Percentiles rank a stretch among this genome's conserved stretches.
phyloP scores from a whole-genome alignment of 2,329 filamentous ascomycete species.

The Cladosporium sp. region DNA sequence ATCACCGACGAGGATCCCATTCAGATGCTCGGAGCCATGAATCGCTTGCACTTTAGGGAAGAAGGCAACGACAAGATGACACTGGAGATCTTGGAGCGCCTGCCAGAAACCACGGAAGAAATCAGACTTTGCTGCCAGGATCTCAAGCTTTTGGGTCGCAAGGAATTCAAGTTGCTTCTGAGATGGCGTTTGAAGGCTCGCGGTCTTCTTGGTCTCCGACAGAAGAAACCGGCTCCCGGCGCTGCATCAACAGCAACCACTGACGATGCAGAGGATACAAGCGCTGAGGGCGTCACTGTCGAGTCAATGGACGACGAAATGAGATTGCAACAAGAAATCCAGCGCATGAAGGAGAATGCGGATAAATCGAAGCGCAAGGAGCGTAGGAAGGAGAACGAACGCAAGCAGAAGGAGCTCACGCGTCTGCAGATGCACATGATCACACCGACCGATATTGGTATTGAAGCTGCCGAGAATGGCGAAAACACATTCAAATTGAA shows the following conservation, averaged over 20 bases:
- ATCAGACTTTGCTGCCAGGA: slow-evolving; percentile 74
- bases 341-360: slow-evolving; percentile 75
- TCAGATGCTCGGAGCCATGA: slow-evolving; percentile 78
- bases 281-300: slow-evolving; percentile 64
- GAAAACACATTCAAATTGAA: slow-evolving; percentile 82
- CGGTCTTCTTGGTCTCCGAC: slow-evolving; percentile 81
- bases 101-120: slow-evolving; percentile 81
- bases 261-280: slow-evolving; percentile 32
- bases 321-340: slow-evolving; percentile 80
- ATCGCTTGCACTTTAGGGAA: slow-evolving; percentile 78
- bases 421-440: slow-evolving; percentile 97
- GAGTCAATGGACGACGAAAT: slow-evolving; percentile 94
- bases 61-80: slow-evolving; percentile 72
- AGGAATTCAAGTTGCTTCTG: slow-evolving; percentile 86
- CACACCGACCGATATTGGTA: slow-evolving; percentile 89
- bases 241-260: slow-evolving; percentile 19
- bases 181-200: slow-evolving; percentile 86
- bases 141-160: slow-evolving; percentile 83
- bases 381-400: slow-evolving; percentile 81
- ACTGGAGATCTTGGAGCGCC: slow-evolving; percentile 74
- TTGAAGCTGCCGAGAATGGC: slow-evolving; percentile 63
- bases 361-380: slow-evolving; percentile 74
- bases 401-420: slow-evolving; percentile 90
- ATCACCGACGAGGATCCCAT: slow-evolving; percentile 93
- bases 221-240: slow-evolving; percentile 58